Evolutionary conservation across 2,329 filamentous ascomycete species (phyloP), one percentile per base, ranked within the genome.

Genomic region (Byssochlamys sp.): DNA sequence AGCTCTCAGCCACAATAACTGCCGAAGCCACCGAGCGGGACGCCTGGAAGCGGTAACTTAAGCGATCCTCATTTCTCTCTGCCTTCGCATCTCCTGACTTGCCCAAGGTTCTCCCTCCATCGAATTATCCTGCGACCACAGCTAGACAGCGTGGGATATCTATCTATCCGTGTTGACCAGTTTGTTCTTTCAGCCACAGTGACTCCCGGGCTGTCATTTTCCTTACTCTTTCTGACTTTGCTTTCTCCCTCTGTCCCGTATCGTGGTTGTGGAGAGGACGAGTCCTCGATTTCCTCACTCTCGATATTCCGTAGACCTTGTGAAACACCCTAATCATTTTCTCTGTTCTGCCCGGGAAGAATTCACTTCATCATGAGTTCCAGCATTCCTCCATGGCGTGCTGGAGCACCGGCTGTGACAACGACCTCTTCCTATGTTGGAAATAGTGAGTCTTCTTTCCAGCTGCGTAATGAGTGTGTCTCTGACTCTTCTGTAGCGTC

Each of bases 331-430:
- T 10, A n/a, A 14, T 35, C 52, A 19, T 55, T 53, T 39, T 50
- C 39, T 53, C 54, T 49, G 29, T 60, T 57, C 53, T 54, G 12
- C 58, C 58, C 63, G 1, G 19, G 19, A 31, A 56, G 52, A 59
- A 50, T 57, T 57, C 25, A 53, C 56, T 51, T 61, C 60, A 62
- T 60, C 51, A 76, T 76, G 73, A 75, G 66, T 63, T 71, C 73
- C 39, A 69, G 69, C 53, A 60, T 71, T 51, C 72, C 73, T 31
- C 72, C 73, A 45, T 75, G 73, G 73, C 72, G 72, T 56, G 64
- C 63, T 14, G 67, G 68, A 9, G 66, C 68, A 24, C 65, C 70
- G 55, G 65, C 66, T 4, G 66, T 69, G 12, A 62, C 66, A 4
- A 60, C 70, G 14, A 61, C 63, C 54, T 54, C 67, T 27, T 57